Evolutionary conservation across 2,329 filamentous ascomycete genomes (phyloP), one percentile per base, ranked within the genome.

Genomic region (Scedosporium dehoogii): DNA sequence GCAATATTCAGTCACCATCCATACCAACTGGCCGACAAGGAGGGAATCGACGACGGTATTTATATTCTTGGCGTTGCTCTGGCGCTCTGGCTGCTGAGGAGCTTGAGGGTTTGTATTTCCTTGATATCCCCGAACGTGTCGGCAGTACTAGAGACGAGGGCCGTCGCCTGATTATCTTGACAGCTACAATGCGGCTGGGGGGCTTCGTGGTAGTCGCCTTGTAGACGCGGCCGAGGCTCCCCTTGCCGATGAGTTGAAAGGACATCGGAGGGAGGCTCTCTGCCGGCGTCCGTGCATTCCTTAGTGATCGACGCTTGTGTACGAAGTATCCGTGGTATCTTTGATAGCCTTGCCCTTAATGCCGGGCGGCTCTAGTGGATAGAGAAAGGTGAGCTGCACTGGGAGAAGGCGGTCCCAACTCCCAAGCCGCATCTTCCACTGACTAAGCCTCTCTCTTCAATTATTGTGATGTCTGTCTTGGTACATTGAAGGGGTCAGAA

Each of bases 1-100:
- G 68, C 90, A 92, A 73, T 92, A 92, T 74, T 94, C 90, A 64
- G 89, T 92, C 62, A 94, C 85, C 78, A 94, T 90, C 91, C 91
- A 96, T 76, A 96, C 87, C 64, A 90, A 85, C 67, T 89, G 86
- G 51, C 89, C 88, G 46, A 93, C 85, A 7, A 89, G 85, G 21
- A 92, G 80, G 4, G 89, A 89, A 67, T 92, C 90, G 68, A 92
- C 86, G 60, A 93, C 88, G 68, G 87, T 83, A 71, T 93, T 94
- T 75, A 96, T 86, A 70, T 93, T 93, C 67, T 84, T 83, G n/a
- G 90, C 90, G 58, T 86, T 87, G 66, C 82, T 88, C 67, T 90
- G 87, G 69, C n/a, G n/a, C n/a, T n/a, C n/a, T n/a, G n/a, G n/a
- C n/a, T n/a, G n/a, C 87, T 86, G 59, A 96, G 79, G 63, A 89